phyloP scores from a whole-genome alignment of 495 filamentous ascomycete species.

The Apodospora peruviana region DNA sequence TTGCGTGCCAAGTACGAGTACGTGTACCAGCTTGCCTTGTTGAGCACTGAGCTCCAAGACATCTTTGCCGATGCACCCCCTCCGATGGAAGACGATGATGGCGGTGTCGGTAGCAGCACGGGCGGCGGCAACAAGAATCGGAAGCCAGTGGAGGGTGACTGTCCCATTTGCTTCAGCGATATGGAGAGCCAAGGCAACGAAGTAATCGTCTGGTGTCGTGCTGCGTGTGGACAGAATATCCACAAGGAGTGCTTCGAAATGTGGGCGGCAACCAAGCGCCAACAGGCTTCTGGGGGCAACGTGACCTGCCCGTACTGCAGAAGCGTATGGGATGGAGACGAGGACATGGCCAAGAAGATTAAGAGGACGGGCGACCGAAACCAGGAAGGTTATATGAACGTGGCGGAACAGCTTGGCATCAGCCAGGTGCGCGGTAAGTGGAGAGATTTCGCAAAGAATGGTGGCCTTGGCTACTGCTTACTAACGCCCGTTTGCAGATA shows the following conservation, averaged over 20 bases:
- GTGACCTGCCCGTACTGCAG: constrained; percentile 62
- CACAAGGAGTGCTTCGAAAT: constrained; percentile 67
- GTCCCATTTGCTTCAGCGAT: constrained; percentile 72
- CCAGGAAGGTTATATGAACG: constrained; percentile 61
- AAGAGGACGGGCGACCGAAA: constrained; percentile 33
- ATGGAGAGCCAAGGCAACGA: constrained; percentile 50
- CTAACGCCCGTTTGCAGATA: too few relatives aligned
- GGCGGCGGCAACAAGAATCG: constrained; percentile 33
- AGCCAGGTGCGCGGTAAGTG: constrained; percentile 46
- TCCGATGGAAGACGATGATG: constrained; percentile 6
- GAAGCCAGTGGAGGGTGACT: constrained; percentile 62
- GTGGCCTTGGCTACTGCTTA: too few relatives aligned
- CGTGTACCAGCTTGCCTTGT: constrained; percentile 69
- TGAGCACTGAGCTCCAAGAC: constrained; percentile 57
- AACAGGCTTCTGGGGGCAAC: constrained; percentile 20
- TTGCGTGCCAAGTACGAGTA: constrained; percentile 58
- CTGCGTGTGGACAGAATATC: constrained; percentile 73
- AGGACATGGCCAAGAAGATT: constrained; percentile 41
- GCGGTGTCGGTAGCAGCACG: constrained; percentile 15
- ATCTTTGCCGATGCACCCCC: constrained; percentile 54
- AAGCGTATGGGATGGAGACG: constrained; percentile 54
- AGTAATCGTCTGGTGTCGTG: constrained; percentile 63
- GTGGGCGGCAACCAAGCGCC: constrained; percentile 56
- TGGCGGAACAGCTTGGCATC: constrained; percentile 57
- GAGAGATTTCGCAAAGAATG: not conserved